These are phyloP conservation scores for Colletotrichum tanaceti DNA, from an alignment of 2,329 filamentous ascomycete species.

Conservation along the genomic window DNA sequence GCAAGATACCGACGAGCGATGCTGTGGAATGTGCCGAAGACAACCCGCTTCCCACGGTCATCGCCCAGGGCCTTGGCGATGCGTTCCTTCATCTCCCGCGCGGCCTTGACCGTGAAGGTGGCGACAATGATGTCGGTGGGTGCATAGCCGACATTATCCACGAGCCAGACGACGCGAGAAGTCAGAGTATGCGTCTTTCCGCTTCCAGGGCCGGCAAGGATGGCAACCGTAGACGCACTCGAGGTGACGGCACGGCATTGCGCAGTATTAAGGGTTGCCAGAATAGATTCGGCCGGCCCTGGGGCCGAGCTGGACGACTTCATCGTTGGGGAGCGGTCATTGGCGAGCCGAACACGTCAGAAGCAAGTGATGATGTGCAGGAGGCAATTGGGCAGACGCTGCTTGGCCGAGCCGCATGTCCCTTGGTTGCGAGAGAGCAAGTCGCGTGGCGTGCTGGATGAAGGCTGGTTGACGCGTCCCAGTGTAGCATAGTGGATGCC, in stretches of 20 bases:
- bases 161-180: conserved; percentile 88
- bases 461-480: conserved; percentile 23
- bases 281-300: conserved; percentile 48
- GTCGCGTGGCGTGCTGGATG: not conserved
- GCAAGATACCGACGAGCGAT: conserved; percentile 87
- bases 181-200: conserved; percentile 98
- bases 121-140: conserved; percentile 94
- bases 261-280: conserved; percentile 65
- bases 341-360: not conserved
- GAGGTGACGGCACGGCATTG: conserved; percentile 68
- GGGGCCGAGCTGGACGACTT: conserved; percentile 37
- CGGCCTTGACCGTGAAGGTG: conserved; percentile 96
- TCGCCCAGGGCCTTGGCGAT: conserved; percentile 85
- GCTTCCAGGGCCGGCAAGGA: conserved; percentile 74
- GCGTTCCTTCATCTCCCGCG: conserved; percentile 90
- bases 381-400: not conserved
- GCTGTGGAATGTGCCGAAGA: conserved; percentile 95
- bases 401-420: not conserved
- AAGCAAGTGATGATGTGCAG: not conserved
- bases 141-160: conserved; percentile 76
- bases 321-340: conserved; percentile 32
- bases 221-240: conserved; percentile 67
- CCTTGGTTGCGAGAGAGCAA: not conserved
- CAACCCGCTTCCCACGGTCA: conserved; percentile 77
- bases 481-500: not conserved